These are phyloP conservation scores for Tuber microsphaerosporum DNA, from an alignment of 495 filamentous ascomycete species.

Conservation along the genomic window DNA sequence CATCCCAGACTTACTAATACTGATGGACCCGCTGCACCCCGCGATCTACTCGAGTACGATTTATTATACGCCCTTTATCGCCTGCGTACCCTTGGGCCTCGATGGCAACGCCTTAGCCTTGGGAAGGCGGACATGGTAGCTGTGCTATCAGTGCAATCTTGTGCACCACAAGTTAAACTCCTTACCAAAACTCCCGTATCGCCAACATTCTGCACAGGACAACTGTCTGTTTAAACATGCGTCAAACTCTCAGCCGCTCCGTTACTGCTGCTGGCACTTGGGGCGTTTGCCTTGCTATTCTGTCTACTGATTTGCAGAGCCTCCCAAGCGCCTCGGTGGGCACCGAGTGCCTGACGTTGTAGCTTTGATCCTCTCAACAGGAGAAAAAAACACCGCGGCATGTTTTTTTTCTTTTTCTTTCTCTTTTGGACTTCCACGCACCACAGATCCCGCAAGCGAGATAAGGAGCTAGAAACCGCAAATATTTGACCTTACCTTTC, in stretches of 20 bases:
- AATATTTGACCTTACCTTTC: neutral
- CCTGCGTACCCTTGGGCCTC: neutral
- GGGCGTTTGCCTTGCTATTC: neutral
- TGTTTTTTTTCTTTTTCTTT: neutral
- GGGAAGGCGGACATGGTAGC: neutral
- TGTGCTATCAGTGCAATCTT: neutral
- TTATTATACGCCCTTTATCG: neutral
- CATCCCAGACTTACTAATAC: neutral
- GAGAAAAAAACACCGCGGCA: neutral
- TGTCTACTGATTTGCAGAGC: constrained; percentile 1
- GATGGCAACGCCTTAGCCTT: neutral
- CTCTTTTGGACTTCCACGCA: neutral
- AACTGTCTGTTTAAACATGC: neutral
- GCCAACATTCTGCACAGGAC: neutral
- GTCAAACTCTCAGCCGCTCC: neutral
- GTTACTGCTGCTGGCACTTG: neutral
- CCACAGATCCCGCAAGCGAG: neutral
- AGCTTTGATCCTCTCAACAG: neutral
- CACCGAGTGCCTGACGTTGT: neutral
- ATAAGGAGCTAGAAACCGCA: neutral
- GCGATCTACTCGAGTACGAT: neutral
- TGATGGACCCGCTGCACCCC: constrained; percentile 1
- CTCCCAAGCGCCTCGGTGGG: neutral
- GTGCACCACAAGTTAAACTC: neutral
- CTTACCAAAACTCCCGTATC: neutral